Conservation (phyloP, 768 basidiomycete genomes). For the Pisolithus orientalis region DNA sequence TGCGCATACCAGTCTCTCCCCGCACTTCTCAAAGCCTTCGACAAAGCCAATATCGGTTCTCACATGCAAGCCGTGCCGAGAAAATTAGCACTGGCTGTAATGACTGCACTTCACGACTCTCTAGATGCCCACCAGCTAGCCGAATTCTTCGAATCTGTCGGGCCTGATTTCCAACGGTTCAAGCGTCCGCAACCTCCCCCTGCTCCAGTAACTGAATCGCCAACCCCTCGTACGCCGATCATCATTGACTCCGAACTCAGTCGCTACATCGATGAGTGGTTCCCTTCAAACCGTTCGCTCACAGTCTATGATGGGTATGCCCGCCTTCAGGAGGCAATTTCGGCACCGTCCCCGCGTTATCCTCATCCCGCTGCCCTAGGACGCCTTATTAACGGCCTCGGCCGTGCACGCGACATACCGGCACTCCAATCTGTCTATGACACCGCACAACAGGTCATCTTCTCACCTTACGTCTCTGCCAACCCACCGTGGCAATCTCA, state of each 20-base stretch:
- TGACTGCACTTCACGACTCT: slow-evolving; percentile 20
- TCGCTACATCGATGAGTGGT: slow-evolving; percentile 29
- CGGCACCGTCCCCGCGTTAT: slow-evolving; percentile 31
- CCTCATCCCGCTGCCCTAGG: slow-evolving; percentile 50
- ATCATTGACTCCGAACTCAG: slow-evolving; percentile 21
- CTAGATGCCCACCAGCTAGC: slow-evolving; percentile 15
- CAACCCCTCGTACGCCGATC: slow-evolving; percentile 8
- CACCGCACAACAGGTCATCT: slow-evolving; percentile 57
- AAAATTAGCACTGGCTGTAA: slow-evolving; percentile 14
- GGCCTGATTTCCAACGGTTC: slow-evolving; percentile 13
- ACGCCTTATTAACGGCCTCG: slow-evolving; percentile 61
- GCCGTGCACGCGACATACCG: slow-evolving; percentile 53
- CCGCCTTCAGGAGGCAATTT: slow-evolving; percentile 42
- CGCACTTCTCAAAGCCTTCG: slow-evolving; percentile 38
- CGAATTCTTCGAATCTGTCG: slow-evolving; percentile 16
- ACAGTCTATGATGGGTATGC: slow-evolving; percentile 39
- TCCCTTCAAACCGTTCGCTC: slow-evolving; percentile 21
- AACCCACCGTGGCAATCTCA: slow-evolving; percentile 42
- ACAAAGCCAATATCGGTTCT: slow-evolving; percentile 26
- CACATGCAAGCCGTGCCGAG: slow-evolving; percentile 8
- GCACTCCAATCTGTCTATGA: slow-evolving; percentile 64
- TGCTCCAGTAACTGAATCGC: slow-evolving; percentile 8
- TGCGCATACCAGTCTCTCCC: slow-evolving; percentile 36
- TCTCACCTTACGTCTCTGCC: slow-evolving; percentile 31
- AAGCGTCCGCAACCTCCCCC: slow-evolving; percentile 8